Conservation (phyloP, 805 yeast species). For the Wickerhamiella vanderwaltii region DNA sequence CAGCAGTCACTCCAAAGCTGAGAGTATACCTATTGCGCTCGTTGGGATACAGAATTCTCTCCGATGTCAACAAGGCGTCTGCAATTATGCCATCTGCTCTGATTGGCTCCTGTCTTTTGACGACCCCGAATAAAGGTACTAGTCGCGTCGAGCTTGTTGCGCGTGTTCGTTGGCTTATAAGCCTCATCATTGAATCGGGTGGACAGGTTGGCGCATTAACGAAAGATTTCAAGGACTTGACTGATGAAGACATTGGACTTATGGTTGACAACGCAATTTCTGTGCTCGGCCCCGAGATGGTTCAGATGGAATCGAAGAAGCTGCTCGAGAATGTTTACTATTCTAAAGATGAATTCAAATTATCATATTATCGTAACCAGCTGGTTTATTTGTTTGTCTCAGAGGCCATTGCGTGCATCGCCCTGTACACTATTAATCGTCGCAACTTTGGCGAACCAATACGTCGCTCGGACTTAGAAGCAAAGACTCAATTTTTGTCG, state of each 20-base stretch:
- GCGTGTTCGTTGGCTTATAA: constrained; percentile 29
- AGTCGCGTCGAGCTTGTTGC: constrained; percentile 27
- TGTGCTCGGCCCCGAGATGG: constrained; percentile 31
- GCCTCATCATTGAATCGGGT: constrained; percentile 27
- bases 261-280: constrained; percentile 30
- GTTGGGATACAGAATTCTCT: constrained; percentile 42
- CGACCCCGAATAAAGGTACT: constrained; percentile 32
- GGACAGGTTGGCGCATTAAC: constrained; percentile 31
- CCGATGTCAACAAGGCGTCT: constrained; percentile 39
- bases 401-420: constrained; percentile 37
- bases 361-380: constrained; percentile 47
- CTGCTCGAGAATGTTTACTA: constrained; percentile 30
- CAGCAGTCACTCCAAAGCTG: not conserved
- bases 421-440: constrained; percentile 26
- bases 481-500: constrained; percentile 28
- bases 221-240: constrained; percentile 18
- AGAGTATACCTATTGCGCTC: constrained; percentile 31
- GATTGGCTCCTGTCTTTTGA: constrained; percentile 36
- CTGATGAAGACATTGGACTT: constrained; percentile 21
- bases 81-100: constrained; percentile 44
- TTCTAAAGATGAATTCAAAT: constrained; percentile 41
- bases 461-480: constrained; percentile 22
- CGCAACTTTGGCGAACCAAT: constrained; percentile 19
- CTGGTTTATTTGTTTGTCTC: constrained; percentile 43
- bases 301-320: constrained; percentile 25